Evolutionary conservation across 805 yeast species (phyloP), one percentile per base, ranked within the genome.

Genomic region (Candida saitoana): DNA sequence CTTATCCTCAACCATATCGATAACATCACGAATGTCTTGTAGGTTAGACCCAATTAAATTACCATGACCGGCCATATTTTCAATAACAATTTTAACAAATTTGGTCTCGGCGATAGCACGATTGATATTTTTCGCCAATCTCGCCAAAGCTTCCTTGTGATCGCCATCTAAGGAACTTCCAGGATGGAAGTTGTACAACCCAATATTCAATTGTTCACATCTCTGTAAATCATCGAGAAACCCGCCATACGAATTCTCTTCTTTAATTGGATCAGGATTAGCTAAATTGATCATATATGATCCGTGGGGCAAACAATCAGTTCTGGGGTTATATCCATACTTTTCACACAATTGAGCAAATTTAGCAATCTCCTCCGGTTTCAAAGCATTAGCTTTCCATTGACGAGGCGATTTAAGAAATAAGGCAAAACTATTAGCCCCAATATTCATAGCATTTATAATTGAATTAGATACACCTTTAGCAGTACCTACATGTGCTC

Each of bases 11-110:
- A 93, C 77, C 71, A 79, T 56, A 29, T 77, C 83, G 34, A 93
- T 87, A 12, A 93, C 90, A 17, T 74, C 76, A 20, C 74, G 69
- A 37, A 93, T 69, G 55, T 93, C 98, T 49, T 84, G 79, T 20
- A 91, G 64, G 33, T 76, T 71, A 3, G 91, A 82, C 1, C 98
- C 99, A 33, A 93, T 84, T 46, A 91, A 74, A 47, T 86, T 84
- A 2, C 96, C 96, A 52, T 88, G 95, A 7, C 99, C 99, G 1
- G 99, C 96, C 99, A 93, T 93, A 57, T 91, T 93, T 56, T 93
- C 99, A 45, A 93, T 73, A 9, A 93, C 95, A 34, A 93, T 81
- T 55, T 84, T 90, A 24, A 93, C 98, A 56, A 79, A 83, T 5
- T 65, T 53, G 0, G 99, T 93, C 43, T 79, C 80, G 18, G 63